Conservation (phyloP, 768 basidiomycete species). For the Panaeolus cyanescens region DNA sequence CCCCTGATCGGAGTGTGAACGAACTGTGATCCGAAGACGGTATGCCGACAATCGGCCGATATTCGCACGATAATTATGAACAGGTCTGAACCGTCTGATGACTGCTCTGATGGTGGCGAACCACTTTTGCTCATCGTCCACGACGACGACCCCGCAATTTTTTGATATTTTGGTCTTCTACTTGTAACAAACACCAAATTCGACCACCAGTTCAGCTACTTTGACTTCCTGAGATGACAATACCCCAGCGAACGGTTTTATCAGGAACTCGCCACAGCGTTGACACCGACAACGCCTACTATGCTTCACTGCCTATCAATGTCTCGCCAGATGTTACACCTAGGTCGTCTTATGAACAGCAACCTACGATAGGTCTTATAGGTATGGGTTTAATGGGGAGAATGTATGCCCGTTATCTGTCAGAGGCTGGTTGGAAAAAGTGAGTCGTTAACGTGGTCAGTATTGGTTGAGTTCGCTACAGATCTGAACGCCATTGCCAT, state of each 20-base stretch:
- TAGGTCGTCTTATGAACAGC: constrained; percentile 35
- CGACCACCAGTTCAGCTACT: neutral
- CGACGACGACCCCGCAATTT: neutral
- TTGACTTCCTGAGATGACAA: neutral
- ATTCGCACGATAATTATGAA: neutral
- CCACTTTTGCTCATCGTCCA: neutral
- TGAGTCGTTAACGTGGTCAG: constrained; percentile 37
- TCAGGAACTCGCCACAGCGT: neutral
- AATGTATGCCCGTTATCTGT: constrained; percentile 87
- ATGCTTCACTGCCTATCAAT: constrained; percentile 25
- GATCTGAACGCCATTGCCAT: constrained; percentile 9
- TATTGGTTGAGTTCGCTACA: constrained; percentile 2
- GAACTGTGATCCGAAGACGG: neutral
- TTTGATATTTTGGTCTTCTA: no score
- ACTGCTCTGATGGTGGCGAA: neutral
- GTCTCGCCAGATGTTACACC: constrained; percentile 33
- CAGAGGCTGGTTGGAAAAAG: constrained; percentile 86
- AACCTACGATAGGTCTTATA: constrained; percentile 87
- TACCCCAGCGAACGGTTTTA: neutral
- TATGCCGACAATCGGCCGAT: neutral
- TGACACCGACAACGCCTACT: constrained; percentile 4
- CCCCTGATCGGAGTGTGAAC: neutral
- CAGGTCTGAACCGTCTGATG: neutral
- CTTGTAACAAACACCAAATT: neutral
- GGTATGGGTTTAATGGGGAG: constrained; percentile 98